These are phyloP conservation scores for Xanthoconium purpureum DNA, from an alignment of 768 basidiomycete genomes.

Conservation along the genomic window DNA sequence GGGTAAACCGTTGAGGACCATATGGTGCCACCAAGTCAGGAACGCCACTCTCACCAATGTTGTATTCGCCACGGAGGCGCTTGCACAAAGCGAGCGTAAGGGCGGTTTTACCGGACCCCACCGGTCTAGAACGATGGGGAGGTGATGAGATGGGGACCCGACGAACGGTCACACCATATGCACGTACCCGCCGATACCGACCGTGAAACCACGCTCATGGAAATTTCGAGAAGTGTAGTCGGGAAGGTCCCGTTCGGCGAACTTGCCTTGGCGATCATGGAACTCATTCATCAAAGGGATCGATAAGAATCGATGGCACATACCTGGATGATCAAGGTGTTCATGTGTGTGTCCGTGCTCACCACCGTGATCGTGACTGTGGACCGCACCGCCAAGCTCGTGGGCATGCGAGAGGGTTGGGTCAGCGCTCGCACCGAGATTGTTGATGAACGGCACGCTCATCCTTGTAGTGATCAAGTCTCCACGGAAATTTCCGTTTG, in stretches of 20 bases:
- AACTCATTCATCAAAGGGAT: not conserved
- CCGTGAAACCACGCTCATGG: constrained; percentile 89
- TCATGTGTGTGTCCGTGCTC: constrained; percentile 98
- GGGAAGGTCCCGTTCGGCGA: constrained; percentile 87
- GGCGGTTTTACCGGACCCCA: constrained; percentile 98
- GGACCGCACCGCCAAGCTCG: constrained; percentile 36
- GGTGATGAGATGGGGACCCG: not conserved
- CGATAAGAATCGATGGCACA: constrained; percentile 8
- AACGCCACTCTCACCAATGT: constrained; percentile 66
- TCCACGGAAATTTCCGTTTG: constrained; percentile 14
- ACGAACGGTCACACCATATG: not conserved
- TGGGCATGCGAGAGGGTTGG: constrained; percentile 49
- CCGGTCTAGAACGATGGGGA: constrained; percentile 57
- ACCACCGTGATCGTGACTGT: constrained; percentile 54
- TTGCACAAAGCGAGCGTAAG: constrained; percentile 88
- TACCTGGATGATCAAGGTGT: constrained; percentile 85
- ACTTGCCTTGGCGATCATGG: constrained; percentile 64
- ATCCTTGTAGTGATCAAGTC: constrained; percentile 27
- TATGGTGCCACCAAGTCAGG: not conserved
- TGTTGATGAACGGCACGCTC: constrained; percentile 79
- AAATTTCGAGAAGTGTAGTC: constrained; percentile 84
- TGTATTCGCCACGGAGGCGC: constrained; percentile 75
- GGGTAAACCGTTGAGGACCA: constrained; percentile 12
- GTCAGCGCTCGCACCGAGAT: constrained; percentile 41
- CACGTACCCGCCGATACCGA: constrained; percentile 95